Conservation (phyloP, 305 asterid species). For the Rubia occidens region DNA sequence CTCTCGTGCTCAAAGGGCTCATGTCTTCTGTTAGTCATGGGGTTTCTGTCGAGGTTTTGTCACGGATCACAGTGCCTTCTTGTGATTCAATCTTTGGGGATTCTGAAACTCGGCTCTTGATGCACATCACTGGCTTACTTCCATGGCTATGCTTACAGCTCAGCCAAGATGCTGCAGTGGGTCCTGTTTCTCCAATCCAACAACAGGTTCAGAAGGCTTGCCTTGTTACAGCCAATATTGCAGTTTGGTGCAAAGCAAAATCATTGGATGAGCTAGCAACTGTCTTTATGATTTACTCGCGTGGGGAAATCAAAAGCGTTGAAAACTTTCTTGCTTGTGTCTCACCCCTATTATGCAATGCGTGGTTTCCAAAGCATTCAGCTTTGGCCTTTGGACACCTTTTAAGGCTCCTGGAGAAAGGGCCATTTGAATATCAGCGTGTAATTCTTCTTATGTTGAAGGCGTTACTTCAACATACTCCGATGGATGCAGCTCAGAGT, state of each 20-base stretch:
- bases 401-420: slow-evolving; percentile 76
- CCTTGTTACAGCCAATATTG: slow-evolving; percentile 65
- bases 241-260: slow-evolving; percentile 84
- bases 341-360: slow-evolving; percentile 81
- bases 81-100: slow-evolving; percentile 94
- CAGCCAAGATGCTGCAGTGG: slow-evolving; percentile 51
- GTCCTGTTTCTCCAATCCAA: slow-evolving; percentile 51
- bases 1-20: slow-evolving; percentile 93
- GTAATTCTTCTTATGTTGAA: slow-evolving; percentile 86
- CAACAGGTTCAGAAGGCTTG: slow-evolving; percentile 74
- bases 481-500: slow-evolving; percentile 92
- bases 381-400: slow-evolving; percentile 93
- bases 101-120: slow-evolving; percentile 81
- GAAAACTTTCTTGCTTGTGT: slow-evolving; percentile 90
- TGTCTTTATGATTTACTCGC: slow-evolving; percentile 73
- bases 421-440: slow-evolving; percentile 87
- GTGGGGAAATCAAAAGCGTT: slow-evolving; percentile 65
- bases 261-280: slow-evolving; percentile 75
- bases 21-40: slow-evolving; percentile 85
- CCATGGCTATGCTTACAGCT: slow-evolving; percentile 99
- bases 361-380: slow-evolving; percentile 95
- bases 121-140: slow-evolving; percentile 92
- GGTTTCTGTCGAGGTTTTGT: slow-evolving; percentile 82
- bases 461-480: slow-evolving; percentile 96
- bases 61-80: slow-evolving; percentile 88